Conservation (phyloP, 106 monocot genomes). For the Dendrobium chrysotoxum region DNA sequence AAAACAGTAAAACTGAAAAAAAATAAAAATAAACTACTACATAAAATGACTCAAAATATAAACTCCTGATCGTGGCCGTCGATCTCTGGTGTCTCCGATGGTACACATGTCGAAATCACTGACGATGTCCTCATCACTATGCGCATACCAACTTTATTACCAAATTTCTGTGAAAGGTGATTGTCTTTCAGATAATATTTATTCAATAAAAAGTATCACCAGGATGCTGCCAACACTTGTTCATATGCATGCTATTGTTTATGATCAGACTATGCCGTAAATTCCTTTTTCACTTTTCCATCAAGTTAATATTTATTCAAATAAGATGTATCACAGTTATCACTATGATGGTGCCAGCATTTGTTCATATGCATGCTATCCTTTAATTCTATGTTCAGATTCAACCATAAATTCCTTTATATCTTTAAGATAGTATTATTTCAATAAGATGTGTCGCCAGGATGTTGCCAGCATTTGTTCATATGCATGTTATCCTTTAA, state of each 20-base stretch:
- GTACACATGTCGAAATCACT: no score
- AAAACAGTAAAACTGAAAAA: no score
- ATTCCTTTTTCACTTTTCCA: not conserved
- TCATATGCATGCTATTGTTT: not conserved
- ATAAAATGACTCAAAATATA: no score
- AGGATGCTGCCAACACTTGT: not conserved
- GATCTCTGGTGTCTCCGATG: no score
- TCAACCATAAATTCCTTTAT: not conserved
- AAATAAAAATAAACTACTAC: no score
- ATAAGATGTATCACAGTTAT: not conserved
- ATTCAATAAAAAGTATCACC: not conserved
- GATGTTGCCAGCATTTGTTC: no score
- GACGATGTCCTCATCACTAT: no score
- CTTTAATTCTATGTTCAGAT: not conserved
- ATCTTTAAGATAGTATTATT: not conserved
- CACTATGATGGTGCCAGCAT: no score
- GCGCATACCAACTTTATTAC: no score
- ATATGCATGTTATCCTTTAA: not conserved
- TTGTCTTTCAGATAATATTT: not conserved
- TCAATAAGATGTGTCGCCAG: no score
- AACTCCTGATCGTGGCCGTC: no score
- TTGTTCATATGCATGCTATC: not conserved
- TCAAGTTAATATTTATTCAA: not conserved
- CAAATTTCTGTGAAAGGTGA: no score
- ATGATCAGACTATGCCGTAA: not conserved